Conservation (phyloP, 2,329 filamentous ascomycete genomes). For the Aspergillus sp. region DNA sequence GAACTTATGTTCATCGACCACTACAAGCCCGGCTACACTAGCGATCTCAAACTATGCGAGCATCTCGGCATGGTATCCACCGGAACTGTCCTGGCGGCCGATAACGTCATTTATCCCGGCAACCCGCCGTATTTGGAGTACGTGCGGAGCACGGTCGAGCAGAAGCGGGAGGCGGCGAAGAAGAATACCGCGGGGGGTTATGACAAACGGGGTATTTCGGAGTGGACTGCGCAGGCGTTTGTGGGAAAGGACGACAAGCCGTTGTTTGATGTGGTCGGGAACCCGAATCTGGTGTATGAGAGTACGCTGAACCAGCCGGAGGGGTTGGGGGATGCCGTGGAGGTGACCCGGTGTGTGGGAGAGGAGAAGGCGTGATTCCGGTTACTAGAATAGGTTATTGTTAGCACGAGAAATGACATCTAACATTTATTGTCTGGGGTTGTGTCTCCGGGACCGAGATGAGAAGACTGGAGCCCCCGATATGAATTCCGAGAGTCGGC, state of each 20-base stretch:
- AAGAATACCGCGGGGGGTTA: slow-evolving; percentile 14
- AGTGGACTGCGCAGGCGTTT: slow-evolving; percentile 17
- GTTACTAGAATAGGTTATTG: neutral
- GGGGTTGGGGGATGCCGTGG: slow-evolving; percentile 23
- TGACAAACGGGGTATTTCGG: slow-evolving; percentile 15
- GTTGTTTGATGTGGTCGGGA: slow-evolving; percentile 40
- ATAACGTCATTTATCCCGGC: slow-evolving; percentile 40
- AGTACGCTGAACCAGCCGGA: slow-evolving; percentile 38
- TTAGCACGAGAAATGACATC: too few relatives aligned
- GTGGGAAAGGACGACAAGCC: slow-evolving; percentile 19
- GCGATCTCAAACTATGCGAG: slow-evolving; percentile 71
- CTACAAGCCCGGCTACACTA: slow-evolving; percentile 67
- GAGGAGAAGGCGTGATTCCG: slow-evolving; percentile 3
- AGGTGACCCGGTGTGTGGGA: slow-evolving; percentile 26
- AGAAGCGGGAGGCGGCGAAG: slow-evolving; percentile 49
- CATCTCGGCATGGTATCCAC: slow-evolving; percentile 57
- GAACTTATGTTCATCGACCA: slow-evolving; percentile 76
- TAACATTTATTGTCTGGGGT: too few relatives aligned
- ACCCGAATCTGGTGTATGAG: slow-evolving; percentile 60
- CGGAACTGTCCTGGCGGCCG: slow-evolving; percentile 43
- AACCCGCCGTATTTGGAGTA: slow-evolving; percentile 52
- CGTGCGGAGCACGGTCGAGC: slow-evolving; percentile 56
- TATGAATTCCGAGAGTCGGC: slow-evolving; percentile 42
- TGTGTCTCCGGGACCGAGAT: too few relatives aligned
- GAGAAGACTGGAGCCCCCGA: neutral